Conservation (phyloP, 108 stramenopile genomes). For the Cyclotella kingstonii region DNA sequence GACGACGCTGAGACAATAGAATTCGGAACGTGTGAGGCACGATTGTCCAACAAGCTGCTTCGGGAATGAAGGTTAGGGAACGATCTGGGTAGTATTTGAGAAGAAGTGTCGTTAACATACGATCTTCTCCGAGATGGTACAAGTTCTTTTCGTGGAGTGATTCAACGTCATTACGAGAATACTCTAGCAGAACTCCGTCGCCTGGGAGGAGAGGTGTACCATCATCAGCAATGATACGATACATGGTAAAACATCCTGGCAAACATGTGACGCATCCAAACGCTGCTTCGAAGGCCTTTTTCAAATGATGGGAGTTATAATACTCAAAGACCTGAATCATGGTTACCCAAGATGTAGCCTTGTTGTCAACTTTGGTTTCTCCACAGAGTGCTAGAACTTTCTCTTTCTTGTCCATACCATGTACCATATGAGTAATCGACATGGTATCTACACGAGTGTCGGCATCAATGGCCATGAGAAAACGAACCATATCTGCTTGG, state of each 20-base stretch:
- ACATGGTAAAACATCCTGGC: constrained; percentile 63
- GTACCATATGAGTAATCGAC: constrained; percentile 46
- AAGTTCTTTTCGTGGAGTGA: constrained; percentile 46
- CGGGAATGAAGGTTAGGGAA: constrained; percentile 31
- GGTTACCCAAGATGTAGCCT: constrained; percentile 43
- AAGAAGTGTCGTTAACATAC: constrained; percentile 41
- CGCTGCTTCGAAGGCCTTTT: constrained; percentile 56
- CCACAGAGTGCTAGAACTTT: constrained; percentile 50
- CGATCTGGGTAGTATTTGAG: constrained; percentile 20
- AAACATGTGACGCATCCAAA: constrained; percentile 59
- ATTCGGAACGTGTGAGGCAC: constrained; percentile 36
- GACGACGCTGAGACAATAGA: constrained; percentile 34
- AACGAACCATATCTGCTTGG: constrained; percentile 37
- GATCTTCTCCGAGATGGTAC: constrained; percentile 44
- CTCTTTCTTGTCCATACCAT: constrained; percentile 46
- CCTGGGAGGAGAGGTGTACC: constrained; percentile 27
- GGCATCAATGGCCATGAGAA: constrained; percentile 56
- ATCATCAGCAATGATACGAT: constrained; percentile 38
- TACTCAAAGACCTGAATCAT: constrained; percentile 64
- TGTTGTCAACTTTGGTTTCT: constrained; percentile 59
- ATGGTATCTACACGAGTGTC: constrained; percentile 43
- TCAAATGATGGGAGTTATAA: constrained; percentile 50
- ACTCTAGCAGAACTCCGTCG: constrained; percentile 28
- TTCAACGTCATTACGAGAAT: constrained; percentile 34
- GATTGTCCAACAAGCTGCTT: constrained; percentile 36